A percentile compares a stretch with the other conserved stretches of the same genome.
Conservation (phyloP, 805 yeast genomes). For the Brettanomyces nanus region DNA sequence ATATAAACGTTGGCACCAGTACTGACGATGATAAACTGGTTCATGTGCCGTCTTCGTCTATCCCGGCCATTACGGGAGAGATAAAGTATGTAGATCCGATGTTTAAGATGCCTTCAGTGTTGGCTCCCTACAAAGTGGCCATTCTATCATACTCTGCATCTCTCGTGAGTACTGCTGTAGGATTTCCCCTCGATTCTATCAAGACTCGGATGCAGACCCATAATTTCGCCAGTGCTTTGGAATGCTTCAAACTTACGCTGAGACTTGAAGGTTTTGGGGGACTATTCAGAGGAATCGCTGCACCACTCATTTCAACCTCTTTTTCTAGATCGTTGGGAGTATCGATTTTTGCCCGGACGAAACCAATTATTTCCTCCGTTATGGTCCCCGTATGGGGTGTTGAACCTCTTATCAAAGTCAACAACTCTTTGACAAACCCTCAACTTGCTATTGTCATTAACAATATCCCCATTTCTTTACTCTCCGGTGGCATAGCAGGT, state of each 20-base stretch:
- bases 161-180: slow-evolving; percentile 55
- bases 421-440: not conserved
- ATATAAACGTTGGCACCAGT: not conserved
- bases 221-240: slow-evolving; percentile 45
- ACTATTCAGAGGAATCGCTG: slow-evolving; percentile 68
- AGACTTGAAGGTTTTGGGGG: slow-evolving; percentile 58
- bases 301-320: slow-evolving; percentile 63
- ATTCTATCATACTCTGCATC: slow-evolving; percentile 60
- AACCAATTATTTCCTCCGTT: slow-evolving; percentile 30
- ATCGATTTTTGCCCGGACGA: slow-evolving; percentile 47
- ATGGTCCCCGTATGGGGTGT: slow-evolving; percentile 10
- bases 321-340: slow-evolving; percentile 60
- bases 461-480: slow-evolving; percentile 38
- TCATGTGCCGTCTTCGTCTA: slow-evolving; percentile 2
- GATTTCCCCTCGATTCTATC: slow-evolving; percentile 80
- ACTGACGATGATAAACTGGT: not conserved
- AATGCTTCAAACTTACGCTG: slow-evolving; percentile 50
- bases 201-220: slow-evolving; percentile 84
- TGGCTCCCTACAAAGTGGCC: slow-evolving; percentile 49
- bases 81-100: slow-evolving; percentile 38
- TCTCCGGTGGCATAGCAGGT: slow-evolving; percentile 64
- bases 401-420: slow-evolving; percentile 5
- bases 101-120: slow-evolving; percentile 36
- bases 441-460: slow-evolving; percentile 18
- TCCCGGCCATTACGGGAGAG: slow-evolving; percentile 56